Evolutionary conservation across 306 rosid species (phyloP), one percentile per base, ranked within the genome.

Genomic region (Ormosia semicastrata): DNA sequence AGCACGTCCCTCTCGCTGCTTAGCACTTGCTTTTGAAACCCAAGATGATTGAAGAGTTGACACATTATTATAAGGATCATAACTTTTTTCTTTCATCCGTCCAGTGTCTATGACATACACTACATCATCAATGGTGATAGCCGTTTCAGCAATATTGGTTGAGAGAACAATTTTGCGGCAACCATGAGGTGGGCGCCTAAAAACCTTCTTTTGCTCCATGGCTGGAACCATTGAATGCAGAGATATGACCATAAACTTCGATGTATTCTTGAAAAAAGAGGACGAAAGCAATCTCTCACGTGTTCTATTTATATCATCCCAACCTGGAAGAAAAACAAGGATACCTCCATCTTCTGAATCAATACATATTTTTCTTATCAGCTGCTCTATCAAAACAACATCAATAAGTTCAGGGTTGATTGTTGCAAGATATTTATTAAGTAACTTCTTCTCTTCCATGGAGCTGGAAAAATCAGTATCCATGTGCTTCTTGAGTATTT

Each of bases 21-120:
- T 95, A 59, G 98, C 97, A 93, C 91, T 92, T 18, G 99, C 98
- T 83, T 92, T 95, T 33, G 99, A 95, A 79, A 95, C 88, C 99
- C 98, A 95, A 81, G 98, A 95, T 59, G 97, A 93, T 67, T 95
- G 92, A 84, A 95, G 97, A 74, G 94, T 95, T 36, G 97, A 89
- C 59, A 93, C 94, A 71, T 95, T 93, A 77, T 81, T 87, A 79
- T 87, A 89, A 41, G 99, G 98, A 90, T 95, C 99, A 43, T 95
- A 95, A 83, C 87, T 93, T 83, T 91, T 95, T 86, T 93, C 97
- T 82, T 95, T 93, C 93, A 91, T 89, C 77, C 97, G 90, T 60
- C 99, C 98, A 46, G 93, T 91, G 87, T 93, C 92, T 80, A 95
- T 86, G 79, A 95, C 99, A 78, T 89, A 93, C 83, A 95, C 97